phyloP scores from a whole-genome alignment of 495 filamentous ascomycete species.

The Aspergillus steynii region DNA sequence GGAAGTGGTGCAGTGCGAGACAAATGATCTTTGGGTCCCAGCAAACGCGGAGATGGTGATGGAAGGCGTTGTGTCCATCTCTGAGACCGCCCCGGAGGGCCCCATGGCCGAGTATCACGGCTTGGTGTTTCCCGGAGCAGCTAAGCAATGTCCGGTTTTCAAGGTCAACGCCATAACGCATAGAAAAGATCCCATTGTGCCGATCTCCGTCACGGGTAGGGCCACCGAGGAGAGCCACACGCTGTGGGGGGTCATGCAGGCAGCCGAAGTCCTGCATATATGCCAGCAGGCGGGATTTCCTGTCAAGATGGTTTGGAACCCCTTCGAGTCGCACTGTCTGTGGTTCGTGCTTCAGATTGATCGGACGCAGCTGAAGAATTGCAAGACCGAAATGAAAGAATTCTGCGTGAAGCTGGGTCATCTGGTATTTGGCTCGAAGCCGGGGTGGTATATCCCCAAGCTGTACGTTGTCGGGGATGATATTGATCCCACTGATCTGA shows the following conservation, averaged over 20 bases:
- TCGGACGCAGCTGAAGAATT: slow-evolving; percentile 12
- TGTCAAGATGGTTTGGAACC: slow-evolving; percentile 23
- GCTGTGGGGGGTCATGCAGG: slow-evolving; percentile 24
- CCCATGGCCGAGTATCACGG: slow-evolving; percentile 41
- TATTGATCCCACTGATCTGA: slow-evolving; percentile 26
- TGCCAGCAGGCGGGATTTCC: slow-evolving; percentile 29
- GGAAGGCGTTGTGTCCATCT: slow-evolving; percentile 36
- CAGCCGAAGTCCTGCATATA: slow-evolving; percentile 33
- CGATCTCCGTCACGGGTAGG: slow-evolving; percentile 29
- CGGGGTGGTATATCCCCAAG: slow-evolving; percentile 27
- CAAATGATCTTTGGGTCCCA: slow-evolving; percentile 37
- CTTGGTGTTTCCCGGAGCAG: slow-evolving; percentile 31
- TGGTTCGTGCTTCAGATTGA: slow-evolving; percentile 33
- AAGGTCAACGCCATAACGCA: slow-evolving; percentile 41
- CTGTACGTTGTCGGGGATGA: slow-evolving; percentile 30
- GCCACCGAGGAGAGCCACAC: slow-evolving; percentile 36
- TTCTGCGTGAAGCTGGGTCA: slow-evolving; percentile 24
- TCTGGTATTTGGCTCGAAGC: slow-evolving; percentile 27
- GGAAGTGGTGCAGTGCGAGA: slow-evolving; percentile 42
- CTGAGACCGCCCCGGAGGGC: slow-evolving; percentile 34
- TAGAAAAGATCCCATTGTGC: slow-evolving; percentile 33
- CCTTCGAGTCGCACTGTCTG: slow-evolving; percentile 30
- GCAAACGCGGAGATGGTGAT: slow-evolving; percentile 41
- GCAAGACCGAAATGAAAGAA: slow-evolving; percentile 24
- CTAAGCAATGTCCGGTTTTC: slow-evolving; percentile 28